Percentiles rank a stretch among this genome's conserved stretches.
Evolutionary conservation across 495 filamentous ascomycete species (phyloP).

Genomic region (Tuber umbilicatum): DNA sequence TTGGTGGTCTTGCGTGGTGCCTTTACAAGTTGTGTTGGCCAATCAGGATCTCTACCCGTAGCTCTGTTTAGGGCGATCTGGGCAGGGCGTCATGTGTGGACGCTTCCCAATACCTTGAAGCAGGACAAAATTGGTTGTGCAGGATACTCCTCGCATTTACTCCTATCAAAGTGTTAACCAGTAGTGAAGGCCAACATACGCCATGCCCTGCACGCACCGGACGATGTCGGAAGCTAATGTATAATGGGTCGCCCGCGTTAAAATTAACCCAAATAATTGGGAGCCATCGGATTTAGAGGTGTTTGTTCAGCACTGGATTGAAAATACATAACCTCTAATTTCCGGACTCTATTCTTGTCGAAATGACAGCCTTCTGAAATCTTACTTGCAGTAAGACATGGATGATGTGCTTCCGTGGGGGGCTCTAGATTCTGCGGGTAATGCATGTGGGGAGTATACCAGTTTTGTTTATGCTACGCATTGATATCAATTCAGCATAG

Average conservation of each 20-base stretch:
- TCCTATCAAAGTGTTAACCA: neutral
- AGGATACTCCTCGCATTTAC: neutral
- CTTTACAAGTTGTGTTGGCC: neutral
- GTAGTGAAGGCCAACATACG: neutral
- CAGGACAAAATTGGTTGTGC: neutral
- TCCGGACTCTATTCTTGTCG: neutral
- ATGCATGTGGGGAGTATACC: neutral
- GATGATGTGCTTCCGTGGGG: neutral
- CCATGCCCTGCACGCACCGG: neutral
- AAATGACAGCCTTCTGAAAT: neutral
- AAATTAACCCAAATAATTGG: neutral
- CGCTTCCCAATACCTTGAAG: neutral
- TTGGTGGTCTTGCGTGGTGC: neutral
- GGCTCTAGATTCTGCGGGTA: neutral
- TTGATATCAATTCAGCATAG: neutral
- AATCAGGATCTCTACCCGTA: neutral
- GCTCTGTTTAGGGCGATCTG: neutral
- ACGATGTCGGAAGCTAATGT: neutral
- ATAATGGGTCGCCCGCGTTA: neutral
- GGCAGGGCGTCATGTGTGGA: neutral
- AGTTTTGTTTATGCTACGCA: neutral
- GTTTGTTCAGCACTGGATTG: neutral
- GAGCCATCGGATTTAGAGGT: neutral
- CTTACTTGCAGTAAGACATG: neutral
- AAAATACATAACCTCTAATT: neutral